Evolutionary conservation across 805 yeast genomes (phyloP), one percentile per base, ranked within the genome.

Genomic region (Yueomyces sinensis): DNA sequence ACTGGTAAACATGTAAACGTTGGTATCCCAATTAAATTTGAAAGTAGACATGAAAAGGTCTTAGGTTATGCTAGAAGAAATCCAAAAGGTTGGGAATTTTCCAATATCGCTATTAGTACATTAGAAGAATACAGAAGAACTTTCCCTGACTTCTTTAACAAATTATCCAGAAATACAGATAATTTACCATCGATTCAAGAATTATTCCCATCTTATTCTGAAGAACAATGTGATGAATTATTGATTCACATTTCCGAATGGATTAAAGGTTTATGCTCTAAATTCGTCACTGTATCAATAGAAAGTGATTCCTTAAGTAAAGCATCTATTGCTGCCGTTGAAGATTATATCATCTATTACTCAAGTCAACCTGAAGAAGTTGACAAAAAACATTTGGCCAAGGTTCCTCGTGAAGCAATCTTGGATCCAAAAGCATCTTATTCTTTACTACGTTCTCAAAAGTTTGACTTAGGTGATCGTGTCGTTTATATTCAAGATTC

Each of bases 1-100:
- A 60, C 62, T 24, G 69, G 69, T 17, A 70, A 62, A 42, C 68
- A 69, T 42, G 48, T 66, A 9, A 80, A 87, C 50, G 63, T 91
- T 47, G 97, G 97, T 16, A 63, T 91, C 42, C 82, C 79, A 37
- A 65, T 91, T 54, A 87, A 87, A 58, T 81, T 77, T 56, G 95
- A 87, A 43, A 72, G 72, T 17, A 72, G 73, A 39, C 73, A 84
- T 45, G 70, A 72, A 47, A 89, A 89, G 57, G 97, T 83, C 3
- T 65, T 87, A 41, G 98, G 97, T 4, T 89, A 75, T 60, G 75
- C 95, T 2, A 70, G 76, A 39, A 74, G 76, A 48, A 63, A 58
- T 29, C 69, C 63, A 18, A 65, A 66, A 33, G 76, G 74, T 17
- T 91, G 98, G 98, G 84, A 76, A 45, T 91, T 65, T 56, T 81